Percentiles rank a stretch among this genome's conserved stretches.
Conservation (phyloP, 805 yeast species). For the Saccharomycopsis sp. region DNA sequence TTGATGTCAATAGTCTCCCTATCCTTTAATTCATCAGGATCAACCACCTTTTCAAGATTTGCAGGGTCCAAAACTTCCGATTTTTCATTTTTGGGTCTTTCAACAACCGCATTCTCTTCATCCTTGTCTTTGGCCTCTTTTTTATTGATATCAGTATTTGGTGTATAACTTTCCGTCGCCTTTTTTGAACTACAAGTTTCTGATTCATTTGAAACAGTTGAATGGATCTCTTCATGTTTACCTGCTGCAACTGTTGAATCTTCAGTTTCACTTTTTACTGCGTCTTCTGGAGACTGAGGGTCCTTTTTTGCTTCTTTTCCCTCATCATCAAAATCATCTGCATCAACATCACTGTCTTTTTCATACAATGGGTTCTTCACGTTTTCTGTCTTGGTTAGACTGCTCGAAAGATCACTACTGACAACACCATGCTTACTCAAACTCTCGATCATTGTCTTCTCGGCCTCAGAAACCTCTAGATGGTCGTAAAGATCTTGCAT, state of each 20-base stretch:
- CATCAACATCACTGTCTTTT: constrained; percentile 20
- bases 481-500: constrained; percentile 72
- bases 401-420: constrained; percentile 60
- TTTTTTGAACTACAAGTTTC: constrained; percentile 8
- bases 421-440: constrained; percentile 79
- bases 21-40: constrained; percentile 31
- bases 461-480: constrained; percentile 69
- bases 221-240: not conserved
- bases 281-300: too few species aligned
- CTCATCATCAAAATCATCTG: constrained; percentile 7
- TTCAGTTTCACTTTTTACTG: constrained; percentile 3
- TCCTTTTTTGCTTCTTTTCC: constrained; percentile 18
- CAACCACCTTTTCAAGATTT: constrained; percentile 20
- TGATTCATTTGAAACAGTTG: constrained; percentile 8
- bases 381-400: constrained; percentile 45
- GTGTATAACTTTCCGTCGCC: not conserved
- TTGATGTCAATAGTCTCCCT: constrained; percentile 51
- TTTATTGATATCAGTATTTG: constrained; percentile 10
- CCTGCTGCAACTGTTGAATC: constrained; percentile 4
- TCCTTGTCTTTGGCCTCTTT: not conserved
- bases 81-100: not conserved
- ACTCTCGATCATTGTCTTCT: constrained; percentile 79
- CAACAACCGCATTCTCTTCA: constrained; percentile 20
- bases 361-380: constrained; percentile 46
- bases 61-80: not conserved